Base-by-base conservation (phyloP, 202 grass and related monocot species). In the Thinopyrum obtusiflorum region DNA sequence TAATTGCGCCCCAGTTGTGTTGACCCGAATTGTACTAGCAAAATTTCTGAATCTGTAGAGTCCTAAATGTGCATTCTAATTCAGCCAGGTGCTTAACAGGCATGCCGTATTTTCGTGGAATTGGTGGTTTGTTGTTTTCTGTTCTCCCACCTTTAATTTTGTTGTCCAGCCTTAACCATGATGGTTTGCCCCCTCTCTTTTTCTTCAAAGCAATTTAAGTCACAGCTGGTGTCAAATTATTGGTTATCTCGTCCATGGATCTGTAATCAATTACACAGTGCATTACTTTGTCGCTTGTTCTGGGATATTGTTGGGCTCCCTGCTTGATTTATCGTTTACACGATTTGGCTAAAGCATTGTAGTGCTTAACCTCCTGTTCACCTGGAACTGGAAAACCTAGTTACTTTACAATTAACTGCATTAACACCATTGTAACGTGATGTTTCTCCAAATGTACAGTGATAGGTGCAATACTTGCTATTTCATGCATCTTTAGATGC, bases 401-500 rank as follows among this genome's bases (percentile, higher is more conserved):
- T 73, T 26, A 15, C 0, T 17, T 14, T 26, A 26, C 10, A 26
- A 2, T 44, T 12, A 5, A 15, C 28, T 55, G 9, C 11, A 31
- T 75, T 10, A n/a, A n/a, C n/a, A n/a, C n/a, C n/a, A n/a, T n/a
- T 27, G 11, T 14, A 44, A 6, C 26, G 7, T 7, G 4, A 55
- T 57, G 18, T 60, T 59, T 57, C 2, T 61, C 32, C 7, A 78
- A 17, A 26, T 26, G n/a, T 62, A 78, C 55, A 6, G 29, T 61
- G 7, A 37, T 35, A 4, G 11, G 31, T n/a, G 4, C 75, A 35
- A 11, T 36, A 59, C 21, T 36, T 31, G 44, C 18, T 36, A 36
- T 26, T 26, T 21, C 27, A 57, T 76, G 73, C 73, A 76, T 76
- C 73, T 76, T 80, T 51, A n/a, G 61, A 33, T 66, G 10, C 31